Conservation (phyloP, 148 eudicot genomes). For the Pouteria glomerata region DNA sequence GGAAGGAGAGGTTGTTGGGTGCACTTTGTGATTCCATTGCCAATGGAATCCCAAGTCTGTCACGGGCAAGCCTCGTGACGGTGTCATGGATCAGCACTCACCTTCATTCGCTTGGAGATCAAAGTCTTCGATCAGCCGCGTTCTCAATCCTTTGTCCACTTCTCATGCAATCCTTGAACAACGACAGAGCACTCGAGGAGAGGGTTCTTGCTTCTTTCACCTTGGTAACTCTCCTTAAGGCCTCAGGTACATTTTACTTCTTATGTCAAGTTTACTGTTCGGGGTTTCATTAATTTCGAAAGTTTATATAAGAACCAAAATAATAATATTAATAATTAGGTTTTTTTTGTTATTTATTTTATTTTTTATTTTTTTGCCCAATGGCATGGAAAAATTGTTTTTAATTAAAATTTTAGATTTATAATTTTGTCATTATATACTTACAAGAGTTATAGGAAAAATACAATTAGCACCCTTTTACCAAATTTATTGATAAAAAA, state of each 20-base stretch:
- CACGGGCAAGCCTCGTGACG: slow-evolving; percentile 46
- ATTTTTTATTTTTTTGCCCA: too few species aligned
- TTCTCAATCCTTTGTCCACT: slow-evolving; percentile 29
- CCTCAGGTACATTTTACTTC: slow-evolving; percentile 28
- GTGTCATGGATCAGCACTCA: slow-evolving; percentile 37
- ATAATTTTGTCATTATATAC: too few species aligned
- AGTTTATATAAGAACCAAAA: background rate
- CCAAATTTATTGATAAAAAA: too few species aligned
- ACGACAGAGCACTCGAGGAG: slow-evolving; percentile 30
- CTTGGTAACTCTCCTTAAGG: slow-evolving; percentile 23
- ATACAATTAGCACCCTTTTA: too few species aligned
- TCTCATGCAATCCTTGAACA: slow-evolving; percentile 22
- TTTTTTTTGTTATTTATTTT: too few species aligned
- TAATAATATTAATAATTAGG: background rate
- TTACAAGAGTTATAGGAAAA: too few species aligned
- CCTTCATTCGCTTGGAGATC: slow-evolving; percentile 28
- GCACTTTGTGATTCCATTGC: slow-evolving; percentile 34
- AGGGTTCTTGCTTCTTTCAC: slow-evolving; percentile 41
- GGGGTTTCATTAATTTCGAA: background rate
- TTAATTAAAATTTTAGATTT: too few species aligned
- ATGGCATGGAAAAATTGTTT: too few species aligned
- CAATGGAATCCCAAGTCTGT: slow-evolving; percentile 36
- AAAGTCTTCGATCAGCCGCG: slow-evolving; percentile 19
- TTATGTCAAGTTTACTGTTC: background rate
- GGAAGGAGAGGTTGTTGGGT: slow-evolving; percentile 23